A percentile compares a stretch with the other conserved stretches of the same genome.
Conservation (phyloP, 2,329 filamentous ascomycete species). For the Paramyrothecium roridum region DNA sequence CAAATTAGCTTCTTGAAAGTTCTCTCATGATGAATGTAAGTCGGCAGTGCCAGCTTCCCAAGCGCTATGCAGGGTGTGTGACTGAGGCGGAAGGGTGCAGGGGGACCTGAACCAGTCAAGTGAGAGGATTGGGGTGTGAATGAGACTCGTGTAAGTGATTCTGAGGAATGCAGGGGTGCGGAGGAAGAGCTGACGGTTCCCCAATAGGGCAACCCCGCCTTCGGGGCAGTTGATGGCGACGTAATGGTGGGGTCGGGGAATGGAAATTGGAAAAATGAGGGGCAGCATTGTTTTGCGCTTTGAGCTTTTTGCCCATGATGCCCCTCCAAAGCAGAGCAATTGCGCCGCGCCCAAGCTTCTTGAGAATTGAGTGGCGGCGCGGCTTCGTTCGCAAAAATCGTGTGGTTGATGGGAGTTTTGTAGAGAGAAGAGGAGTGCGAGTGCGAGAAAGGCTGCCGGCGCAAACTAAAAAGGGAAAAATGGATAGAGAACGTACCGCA, state of each 20-base stretch:
- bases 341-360: too few species aligned
- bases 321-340: neutral
- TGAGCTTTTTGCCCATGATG: neutral
- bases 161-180: neutral
- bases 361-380: too few species aligned
- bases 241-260: neutral
- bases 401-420: too few species aligned
- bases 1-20: too few species aligned
- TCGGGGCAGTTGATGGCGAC: neutral
- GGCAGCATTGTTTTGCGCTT: neutral
- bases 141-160: neutral
- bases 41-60: too few species aligned
- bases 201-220: neutral
- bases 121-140: neutral
- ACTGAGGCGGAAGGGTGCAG: too few species aligned
- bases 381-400: too few species aligned
- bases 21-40: too few species aligned
- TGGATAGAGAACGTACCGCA: conserved; percentile 43
- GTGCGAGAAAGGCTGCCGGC: neutral
- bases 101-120: too few species aligned
- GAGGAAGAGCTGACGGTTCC: neutral
- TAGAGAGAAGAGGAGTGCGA: too few species aligned
- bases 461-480: conserved; percentile 6
- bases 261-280: neutral
- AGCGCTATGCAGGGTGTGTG: too few species aligned